phyloP scores from a whole-genome alignment of 164 flowering plant genomes.

The Tetrastigma voinierianum region DNA sequence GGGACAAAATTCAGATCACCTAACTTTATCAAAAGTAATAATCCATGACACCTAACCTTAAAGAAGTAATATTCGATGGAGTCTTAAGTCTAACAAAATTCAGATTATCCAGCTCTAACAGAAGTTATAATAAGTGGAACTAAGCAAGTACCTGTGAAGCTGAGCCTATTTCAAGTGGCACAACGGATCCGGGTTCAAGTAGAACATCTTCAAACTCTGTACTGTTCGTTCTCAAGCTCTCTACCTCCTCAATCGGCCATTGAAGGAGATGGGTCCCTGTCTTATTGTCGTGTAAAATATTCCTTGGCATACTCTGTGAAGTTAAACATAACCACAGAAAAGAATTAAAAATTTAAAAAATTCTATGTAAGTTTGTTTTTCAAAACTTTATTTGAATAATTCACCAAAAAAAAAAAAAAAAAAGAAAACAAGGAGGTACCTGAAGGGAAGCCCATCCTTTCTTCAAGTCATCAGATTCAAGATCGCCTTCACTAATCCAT shows the following conservation, averaged over 20 bases:
- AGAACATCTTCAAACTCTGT: conserved; percentile 22
- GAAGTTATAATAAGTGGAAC: not conserved
- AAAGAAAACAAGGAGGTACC: no score
- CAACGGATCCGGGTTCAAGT: conserved; percentile 48
- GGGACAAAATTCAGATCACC: no score
- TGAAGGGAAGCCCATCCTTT: conserved; percentile 65
- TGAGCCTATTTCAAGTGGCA: conserved; percentile 38
- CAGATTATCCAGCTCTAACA: no score
- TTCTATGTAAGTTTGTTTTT: not conserved
- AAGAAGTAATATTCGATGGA: no score
- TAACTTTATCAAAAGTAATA: no score
- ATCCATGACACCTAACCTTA: no score
- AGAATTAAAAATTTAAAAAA: not conserved
- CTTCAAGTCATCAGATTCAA: conserved; percentile 34
- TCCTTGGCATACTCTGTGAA: conserved; percentile 56
- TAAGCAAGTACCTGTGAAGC: conserved; percentile 41
- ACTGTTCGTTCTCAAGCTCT: conserved; percentile 41
- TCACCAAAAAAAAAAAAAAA: no score
- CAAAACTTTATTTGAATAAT: not conserved
- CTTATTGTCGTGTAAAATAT: conserved; percentile 44
- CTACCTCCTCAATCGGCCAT: conserved; percentile 79
- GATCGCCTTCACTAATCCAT: conserved; percentile 55
- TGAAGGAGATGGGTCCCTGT: conserved; percentile 49
- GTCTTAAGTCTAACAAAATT: no score
- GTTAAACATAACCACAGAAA: not conserved